Percentiles rank a stretch among this genome's conserved stretches.
Evolutionary conservation across 2,329 filamentous ascomycete genomes (phyloP).

Genomic region (Leptodontidium sp.): DNA sequence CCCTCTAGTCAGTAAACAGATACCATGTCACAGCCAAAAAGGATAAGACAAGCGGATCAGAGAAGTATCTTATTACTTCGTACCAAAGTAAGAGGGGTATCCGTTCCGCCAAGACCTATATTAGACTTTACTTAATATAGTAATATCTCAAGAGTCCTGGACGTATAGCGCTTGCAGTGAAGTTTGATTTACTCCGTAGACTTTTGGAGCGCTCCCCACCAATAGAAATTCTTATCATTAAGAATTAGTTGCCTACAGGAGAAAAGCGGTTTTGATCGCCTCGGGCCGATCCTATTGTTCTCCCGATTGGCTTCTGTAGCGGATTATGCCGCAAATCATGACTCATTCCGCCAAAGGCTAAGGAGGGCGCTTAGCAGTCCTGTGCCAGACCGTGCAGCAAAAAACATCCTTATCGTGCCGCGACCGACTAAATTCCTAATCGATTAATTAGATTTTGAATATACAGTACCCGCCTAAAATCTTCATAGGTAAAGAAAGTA

Average conservation of each 20-base stretch:
- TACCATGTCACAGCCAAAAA: background rate
- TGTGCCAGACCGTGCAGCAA: too few species aligned
- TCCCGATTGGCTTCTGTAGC: constrained; percentile 1
- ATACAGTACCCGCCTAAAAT: too few species aligned
- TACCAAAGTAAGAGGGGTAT: background rate
- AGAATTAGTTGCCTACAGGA: background rate
- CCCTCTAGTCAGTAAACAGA: background rate
- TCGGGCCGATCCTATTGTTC: background rate
- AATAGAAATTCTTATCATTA: background rate
- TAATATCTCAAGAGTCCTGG: background rate
- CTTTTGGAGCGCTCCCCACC: background rate
- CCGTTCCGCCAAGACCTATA: background rate
- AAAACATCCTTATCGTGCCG: too few species aligned
- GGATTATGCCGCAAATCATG: background rate
- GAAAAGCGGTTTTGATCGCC: background rate
- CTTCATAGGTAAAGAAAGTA: too few species aligned
- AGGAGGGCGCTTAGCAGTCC: too few species aligned
- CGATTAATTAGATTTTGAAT: too few species aligned
- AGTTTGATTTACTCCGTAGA: too few species aligned
- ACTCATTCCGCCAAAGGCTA: too few species aligned
- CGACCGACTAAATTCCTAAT: too few species aligned
- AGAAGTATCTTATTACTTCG: background rate
- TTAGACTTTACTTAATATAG: background rate
- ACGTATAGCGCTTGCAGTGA: background rate
- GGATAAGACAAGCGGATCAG: background rate